Conservation (phyloP, 1,139 yeast species). For the Geotrichum macrosporum region DNA sequence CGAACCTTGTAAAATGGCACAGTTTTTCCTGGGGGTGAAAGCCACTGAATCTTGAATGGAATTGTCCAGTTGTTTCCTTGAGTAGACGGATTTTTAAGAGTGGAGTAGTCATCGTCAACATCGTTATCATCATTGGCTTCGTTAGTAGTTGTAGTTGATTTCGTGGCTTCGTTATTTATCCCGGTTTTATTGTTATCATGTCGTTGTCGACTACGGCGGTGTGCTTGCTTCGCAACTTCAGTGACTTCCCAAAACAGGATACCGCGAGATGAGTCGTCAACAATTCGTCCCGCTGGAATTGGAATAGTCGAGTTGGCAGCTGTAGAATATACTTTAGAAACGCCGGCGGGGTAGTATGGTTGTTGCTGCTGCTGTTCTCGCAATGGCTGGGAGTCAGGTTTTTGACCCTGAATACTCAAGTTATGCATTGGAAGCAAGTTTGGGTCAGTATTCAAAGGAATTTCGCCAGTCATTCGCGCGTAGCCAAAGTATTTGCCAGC, state of each 20-base stretch:
- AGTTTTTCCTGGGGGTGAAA: conserved; percentile 31
- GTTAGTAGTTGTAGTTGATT: background rate
- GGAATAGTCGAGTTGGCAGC: conserved; percentile 27
- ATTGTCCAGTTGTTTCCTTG: conserved; percentile 36
- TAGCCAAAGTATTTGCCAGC: conserved; percentile 41
- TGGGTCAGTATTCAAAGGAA: conserved; percentile 22
- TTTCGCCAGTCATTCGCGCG: conserved; percentile 38
- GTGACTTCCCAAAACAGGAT: conserved; percentile 41
- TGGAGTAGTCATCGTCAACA: background rate
- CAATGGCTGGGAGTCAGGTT: background rate
- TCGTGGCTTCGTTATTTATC: background rate
- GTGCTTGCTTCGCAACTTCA: conserved; percentile 6
- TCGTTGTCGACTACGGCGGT: background rate
- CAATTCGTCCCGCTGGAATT: conserved; percentile 40
- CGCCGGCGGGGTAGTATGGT: conserved; percentile 1
- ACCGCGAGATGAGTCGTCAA: conserved; percentile 41
- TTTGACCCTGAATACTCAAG: background rate
- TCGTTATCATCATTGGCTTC: background rate
- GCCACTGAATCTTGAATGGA: conserved; percentile 40
- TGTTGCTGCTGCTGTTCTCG: background rate
- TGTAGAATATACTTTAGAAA: conserved; percentile 26
- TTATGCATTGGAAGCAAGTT: too few relatives aligned
- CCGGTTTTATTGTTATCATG: background rate
- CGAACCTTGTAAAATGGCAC: conserved; percentile 37
- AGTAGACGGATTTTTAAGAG: background rate